Evolutionary conservation across 495 filamentous ascomycete genomes (phyloP).

Genomic region (Lichenothelia convexa): DNA sequence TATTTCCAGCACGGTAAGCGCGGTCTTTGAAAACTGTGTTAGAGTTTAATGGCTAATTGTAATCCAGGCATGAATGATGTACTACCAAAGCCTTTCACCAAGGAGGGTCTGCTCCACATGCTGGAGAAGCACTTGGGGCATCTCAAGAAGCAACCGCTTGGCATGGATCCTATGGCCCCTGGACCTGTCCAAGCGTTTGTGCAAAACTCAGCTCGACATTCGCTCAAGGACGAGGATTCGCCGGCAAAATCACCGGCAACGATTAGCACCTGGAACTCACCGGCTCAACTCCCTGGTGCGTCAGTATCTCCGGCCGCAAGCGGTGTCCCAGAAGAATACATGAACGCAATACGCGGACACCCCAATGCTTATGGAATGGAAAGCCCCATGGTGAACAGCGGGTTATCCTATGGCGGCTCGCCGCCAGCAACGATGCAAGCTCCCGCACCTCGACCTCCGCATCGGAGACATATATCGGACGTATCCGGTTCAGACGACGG

Average conservation of each 20-base stretch:
- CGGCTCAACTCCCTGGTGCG: constrained; percentile 21
- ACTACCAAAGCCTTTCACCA: constrained; percentile 90
- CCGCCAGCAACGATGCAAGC: constrained; percentile 31
- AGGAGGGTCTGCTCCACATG: constrained; percentile 79
- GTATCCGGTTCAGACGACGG: constrained; percentile 40
- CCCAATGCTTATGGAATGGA: constrained; percentile 30
- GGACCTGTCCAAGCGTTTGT: constrained; percentile 20
- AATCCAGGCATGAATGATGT: constrained; percentile 95
- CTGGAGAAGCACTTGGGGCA: constrained; percentile 76
- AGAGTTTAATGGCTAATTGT: constrained; percentile 9
- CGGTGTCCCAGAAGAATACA: constrained; percentile 22
- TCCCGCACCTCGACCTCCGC: constrained; percentile 20
- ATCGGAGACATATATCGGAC: constrained; percentile 48
- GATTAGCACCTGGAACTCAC: constrained; percentile 33
- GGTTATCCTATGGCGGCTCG: constrained; percentile 31
- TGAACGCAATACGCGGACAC: constrained; percentile 13
- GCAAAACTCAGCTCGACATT: constrained; percentile 36
- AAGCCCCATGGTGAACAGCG: constrained; percentile 12
- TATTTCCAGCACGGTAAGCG: constrained; percentile 88
- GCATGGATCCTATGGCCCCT: constrained; percentile 31
- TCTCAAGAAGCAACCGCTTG: constrained; percentile 42
- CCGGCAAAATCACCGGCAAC: constrained; percentile 39
- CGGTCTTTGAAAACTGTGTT: constrained; percentile 1
- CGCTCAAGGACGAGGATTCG: constrained; percentile 67
- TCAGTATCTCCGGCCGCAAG: constrained; percentile 20